Evolutionary conservation across 2,329 filamentous ascomycete species (phyloP).

Genomic region (Ophiostoma perfectum): DNA sequence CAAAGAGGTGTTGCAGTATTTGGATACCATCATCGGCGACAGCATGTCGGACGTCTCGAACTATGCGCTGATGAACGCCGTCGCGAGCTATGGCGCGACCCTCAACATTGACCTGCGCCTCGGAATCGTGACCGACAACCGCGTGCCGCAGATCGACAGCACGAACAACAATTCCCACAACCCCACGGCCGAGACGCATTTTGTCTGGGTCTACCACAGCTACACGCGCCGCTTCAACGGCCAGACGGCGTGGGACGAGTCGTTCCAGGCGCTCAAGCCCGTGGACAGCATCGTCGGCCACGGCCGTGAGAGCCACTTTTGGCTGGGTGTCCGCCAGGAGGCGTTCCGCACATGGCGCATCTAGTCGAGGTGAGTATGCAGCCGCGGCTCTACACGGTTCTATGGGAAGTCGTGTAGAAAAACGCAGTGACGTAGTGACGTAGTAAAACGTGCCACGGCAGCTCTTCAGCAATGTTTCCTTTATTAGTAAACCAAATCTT

Average conservation of each 20-base stretch:
- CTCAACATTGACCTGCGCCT: background rate
- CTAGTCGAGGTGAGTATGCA: constrained; percentile 1
- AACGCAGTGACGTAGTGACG: background rate
- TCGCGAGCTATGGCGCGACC: background rate
- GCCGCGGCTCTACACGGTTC: background rate
- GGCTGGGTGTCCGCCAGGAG: constrained; percentile 12
- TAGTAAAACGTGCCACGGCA: background rate
- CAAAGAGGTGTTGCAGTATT: background rate
- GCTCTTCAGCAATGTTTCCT: no score
- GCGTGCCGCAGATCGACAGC: background rate
- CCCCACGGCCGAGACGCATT: background rate
- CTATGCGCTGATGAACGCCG: background rate
- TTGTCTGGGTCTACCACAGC: constrained; percentile 5
- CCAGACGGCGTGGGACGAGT: background rate
- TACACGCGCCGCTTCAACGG: background rate
- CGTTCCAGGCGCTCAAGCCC: constrained; percentile 11
- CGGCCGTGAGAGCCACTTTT: constrained; percentile 13
- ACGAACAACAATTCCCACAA: no score
- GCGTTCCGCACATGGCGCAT: background rate
- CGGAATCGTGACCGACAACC: background rate
- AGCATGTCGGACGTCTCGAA: background rate
- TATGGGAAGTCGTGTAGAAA: background rate
- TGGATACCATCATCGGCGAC: background rate
- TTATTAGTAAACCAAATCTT: no score
- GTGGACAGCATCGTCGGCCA: constrained; percentile 4